These are phyloP conservation scores for Komagataea norvegica DNA, from an alignment of 1,139 yeast genomes.

Conservation along the genomic window DNA sequence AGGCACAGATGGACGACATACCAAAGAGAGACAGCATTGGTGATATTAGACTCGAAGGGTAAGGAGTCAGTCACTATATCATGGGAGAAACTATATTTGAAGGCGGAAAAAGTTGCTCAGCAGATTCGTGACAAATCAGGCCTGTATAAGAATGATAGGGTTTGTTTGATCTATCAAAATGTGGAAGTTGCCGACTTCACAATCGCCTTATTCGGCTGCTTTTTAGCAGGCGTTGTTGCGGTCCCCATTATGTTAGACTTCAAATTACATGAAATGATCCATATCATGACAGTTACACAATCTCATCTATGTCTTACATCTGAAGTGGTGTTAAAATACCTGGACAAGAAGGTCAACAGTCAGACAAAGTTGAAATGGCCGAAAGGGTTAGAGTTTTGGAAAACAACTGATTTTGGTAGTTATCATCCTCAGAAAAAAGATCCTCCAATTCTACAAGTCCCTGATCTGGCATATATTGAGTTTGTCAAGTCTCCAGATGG, in stretches of 20 bases:
- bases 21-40: conserved; percentile 65
- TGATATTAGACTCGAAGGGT: conserved; percentile 71
- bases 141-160: conserved; percentile 76
- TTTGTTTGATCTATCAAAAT: conserved; percentile 77
- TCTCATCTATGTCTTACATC: conserved; percentile 78
- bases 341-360: conserved; percentile 27
- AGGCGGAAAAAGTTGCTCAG: conserved; percentile 85
- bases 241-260: conserved; percentile 82
- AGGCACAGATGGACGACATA: conserved; percentile 66
- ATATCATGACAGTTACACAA: conserved; percentile 69
- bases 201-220: conserved; percentile 85
- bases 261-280: conserved; percentile 59
- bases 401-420: conserved; percentile 83
- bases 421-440: conserved; percentile 54
- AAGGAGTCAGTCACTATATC: conserved; percentile 72
- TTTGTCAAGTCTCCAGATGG: conserved; percentile 89
- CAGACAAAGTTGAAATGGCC: conserved; percentile 47
- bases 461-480: conserved; percentile 90
- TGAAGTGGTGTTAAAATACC: conserved; percentile 50
- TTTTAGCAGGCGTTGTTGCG: conserved; percentile 90
- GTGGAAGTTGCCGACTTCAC: conserved; percentile 82
- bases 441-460: conserved; percentile 62
- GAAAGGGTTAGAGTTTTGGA: conserved; percentile 65
- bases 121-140: conserved; percentile 74
- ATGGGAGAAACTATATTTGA: conserved; percentile 85